Percentiles rank a stretch among this genome's conserved stretches.
These are phyloP conservation scores for Ceratocystis ficicola DNA, from an alignment of 2,329 filamentous ascomycete genomes.

Conservation along the genomic window DNA sequence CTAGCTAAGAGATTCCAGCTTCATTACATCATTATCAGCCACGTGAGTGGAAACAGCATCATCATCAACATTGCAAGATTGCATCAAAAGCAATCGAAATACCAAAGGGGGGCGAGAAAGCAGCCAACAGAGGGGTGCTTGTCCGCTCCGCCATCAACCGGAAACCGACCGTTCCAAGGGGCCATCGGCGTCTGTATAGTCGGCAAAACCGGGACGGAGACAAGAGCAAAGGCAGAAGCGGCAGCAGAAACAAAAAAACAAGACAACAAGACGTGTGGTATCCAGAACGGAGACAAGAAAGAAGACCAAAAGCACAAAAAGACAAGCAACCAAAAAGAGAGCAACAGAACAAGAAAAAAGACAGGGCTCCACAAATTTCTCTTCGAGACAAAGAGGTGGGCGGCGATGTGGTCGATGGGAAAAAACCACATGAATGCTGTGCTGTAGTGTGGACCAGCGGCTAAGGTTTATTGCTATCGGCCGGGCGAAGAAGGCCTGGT, in stretches of 20 bases:
- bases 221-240: neutral
- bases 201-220: neutral
- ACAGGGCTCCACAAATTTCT: neutral
- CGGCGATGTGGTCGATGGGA: neutral
- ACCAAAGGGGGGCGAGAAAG: neutral
- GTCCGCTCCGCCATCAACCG: neutral
- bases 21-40: constrained; percentile 1
- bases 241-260: neutral
- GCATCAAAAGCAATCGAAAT: neutral
- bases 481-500: neutral
- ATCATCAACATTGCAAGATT: neutral
- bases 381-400: neutral
- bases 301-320: neutral
- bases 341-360: constrained; percentile 2
- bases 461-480: neutral
- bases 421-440: neutral
- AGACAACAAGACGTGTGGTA: neutral
- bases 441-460: constrained; percentile 8
- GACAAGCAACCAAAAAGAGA: constrained; percentile 5
- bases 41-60: neutral
- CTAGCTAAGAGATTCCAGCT: neutral
- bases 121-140: neutral
- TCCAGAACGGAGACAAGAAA: neutral
- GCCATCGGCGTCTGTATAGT: neutral
- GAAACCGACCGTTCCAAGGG: neutral